Evolutionary conservation across 1,284 basidiomycete species (phyloP), one percentile per base, ranked within the genome.

Genomic region (Tremellales sp.): DNA sequence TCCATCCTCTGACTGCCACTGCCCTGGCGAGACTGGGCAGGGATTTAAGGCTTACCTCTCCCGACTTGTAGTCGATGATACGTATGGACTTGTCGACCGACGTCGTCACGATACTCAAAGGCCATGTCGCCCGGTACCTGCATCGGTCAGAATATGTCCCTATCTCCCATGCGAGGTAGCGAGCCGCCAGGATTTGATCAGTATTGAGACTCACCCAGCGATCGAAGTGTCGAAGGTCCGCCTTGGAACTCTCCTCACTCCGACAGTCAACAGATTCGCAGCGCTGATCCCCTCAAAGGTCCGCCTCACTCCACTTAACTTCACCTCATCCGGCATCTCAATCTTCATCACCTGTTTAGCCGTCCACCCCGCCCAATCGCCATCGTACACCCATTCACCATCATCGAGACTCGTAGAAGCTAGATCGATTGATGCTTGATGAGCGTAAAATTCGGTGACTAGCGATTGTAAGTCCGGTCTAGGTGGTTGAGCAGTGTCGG

Each of bases 61-160:
- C 90, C 0, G 86, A 86, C 1, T 81, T 81, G 33, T 86, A 77
- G 72, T 93, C 86, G 2, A 84, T 82, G 37, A 87, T 78, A 51
- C 75, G 77, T 39, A 96, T 76, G 0, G 83, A 83, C 70, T 87
- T 85, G 77, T 96, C 92, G 2, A 89, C 88, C 0, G 86, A 84
- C 31, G 87, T 85, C 19, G 85, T 85, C 66, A 93, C 85, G 35
- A 96, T 76, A 17, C 60, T 58, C 10, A 40, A 31, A 1, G 41
- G 47, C 13, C 52, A 60, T 1, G 26, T 21, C 2, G 62, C 53
- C 3, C 42, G 48, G 29, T 75, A 73, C 21, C 64, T 64, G 36
- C 10, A 13, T 22, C 13, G 29, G 21, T 22, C 11, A 26, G 17
- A 43, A 15, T 15, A 19, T 23, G 5, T 7, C n/a, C 5, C 6